A percentile compares a stretch with the other conserved stretches of the same genome.
phyloP scores from a whole-genome alignment of 768 basidiomycete genomes.

The Leucocoprinus leucothites region DNA sequence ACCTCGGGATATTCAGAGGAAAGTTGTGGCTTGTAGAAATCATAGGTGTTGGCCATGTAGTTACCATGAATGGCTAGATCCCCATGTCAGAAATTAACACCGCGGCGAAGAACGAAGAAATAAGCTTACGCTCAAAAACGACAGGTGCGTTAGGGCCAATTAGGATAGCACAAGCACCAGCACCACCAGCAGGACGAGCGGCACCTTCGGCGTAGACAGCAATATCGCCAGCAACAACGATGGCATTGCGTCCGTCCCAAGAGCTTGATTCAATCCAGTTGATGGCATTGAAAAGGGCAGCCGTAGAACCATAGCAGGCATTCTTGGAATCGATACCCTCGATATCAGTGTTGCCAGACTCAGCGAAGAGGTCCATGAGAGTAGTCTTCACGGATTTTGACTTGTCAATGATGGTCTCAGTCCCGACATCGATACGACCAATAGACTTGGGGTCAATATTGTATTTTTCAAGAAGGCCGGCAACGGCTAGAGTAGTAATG shows the following conservation, averaged over 20 bases:
- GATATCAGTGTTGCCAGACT: conserved; percentile 91
- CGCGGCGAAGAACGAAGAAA: conserved; percentile 1
- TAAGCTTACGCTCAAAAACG: conserved; percentile 85
- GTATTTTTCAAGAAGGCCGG: conserved; percentile 88
- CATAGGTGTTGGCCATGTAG: conserved; percentile 97
- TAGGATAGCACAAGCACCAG: conserved; percentile 91
- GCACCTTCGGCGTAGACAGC: conserved; percentile 96
- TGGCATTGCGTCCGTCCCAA: conserved; percentile 98
- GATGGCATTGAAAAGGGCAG: conserved; percentile 96
- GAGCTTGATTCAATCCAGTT: conserved; percentile 97
- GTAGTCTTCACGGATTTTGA: conserved; percentile 98
- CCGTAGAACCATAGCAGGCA: conserved; percentile 98
- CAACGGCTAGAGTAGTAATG: conserved; percentile 58
- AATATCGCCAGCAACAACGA: conserved; percentile 96
- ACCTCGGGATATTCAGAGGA: conserved; percentile 95
- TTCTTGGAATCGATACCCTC: conserved; percentile 99
- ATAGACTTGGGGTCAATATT: conserved; percentile 95
- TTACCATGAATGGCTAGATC: conserved; percentile 86
- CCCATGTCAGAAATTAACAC: conserved; percentile 12
- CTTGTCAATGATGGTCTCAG: conserved; percentile 99
- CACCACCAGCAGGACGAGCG: conserved; percentile 95
- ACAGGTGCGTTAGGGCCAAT: conserved; percentile 96
- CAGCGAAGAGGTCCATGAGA: conserved; percentile 96
- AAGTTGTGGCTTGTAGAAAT: conserved; percentile 98
- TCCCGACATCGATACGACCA: conserved; percentile 97